Conservation (phyloP, 2,329 filamentous ascomycete species). For the Beauveria caledonica region DNA sequence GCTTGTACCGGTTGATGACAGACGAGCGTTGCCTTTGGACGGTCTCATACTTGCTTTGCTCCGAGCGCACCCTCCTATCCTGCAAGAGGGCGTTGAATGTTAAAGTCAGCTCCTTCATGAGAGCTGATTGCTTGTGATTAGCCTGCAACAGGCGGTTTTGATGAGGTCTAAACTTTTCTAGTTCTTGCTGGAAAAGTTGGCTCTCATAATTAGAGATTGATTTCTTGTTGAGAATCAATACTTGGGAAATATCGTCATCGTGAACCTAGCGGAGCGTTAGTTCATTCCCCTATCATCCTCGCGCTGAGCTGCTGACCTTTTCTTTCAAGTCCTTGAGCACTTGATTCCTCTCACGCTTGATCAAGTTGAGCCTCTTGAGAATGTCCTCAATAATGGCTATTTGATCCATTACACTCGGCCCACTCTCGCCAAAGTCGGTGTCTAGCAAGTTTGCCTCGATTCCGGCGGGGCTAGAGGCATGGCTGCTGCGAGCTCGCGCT, state of each 20-base stretch:
- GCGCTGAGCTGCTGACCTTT: conserved; percentile 56
- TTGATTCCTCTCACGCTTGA: conserved; percentile 86
- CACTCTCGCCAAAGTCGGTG: conserved; percentile 77
- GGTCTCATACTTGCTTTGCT: conserved; percentile 90
- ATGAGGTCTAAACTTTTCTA: conserved; percentile 95
- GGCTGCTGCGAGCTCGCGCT: conserved; percentile 57
- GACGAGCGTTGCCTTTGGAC: conserved; percentile 75
- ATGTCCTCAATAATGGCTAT: conserved; percentile 83
- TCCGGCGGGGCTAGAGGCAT: conserved; percentile 49
- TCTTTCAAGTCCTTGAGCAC: conserved; percentile 96
- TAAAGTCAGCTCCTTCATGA: conserved; percentile 90
- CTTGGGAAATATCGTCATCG: conserved; percentile 94
- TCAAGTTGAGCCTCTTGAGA: conserved; percentile 79
- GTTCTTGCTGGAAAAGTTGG: conserved; percentile 86
- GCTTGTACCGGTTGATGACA: conserved; percentile 81
- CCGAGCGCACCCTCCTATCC: conserved; percentile 85
- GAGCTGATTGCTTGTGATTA: conserved; percentile 85
- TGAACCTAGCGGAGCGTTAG: conserved; percentile 55
- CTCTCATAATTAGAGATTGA: conserved; percentile 85
- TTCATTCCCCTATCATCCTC: background rate
- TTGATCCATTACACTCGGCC: conserved; percentile 77
- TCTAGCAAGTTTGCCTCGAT: conserved; percentile 77
- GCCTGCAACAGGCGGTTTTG: conserved; percentile 87
- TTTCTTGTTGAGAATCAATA: conserved; percentile 96
- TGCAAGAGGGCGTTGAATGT: conserved; percentile 83